Evolutionary conservation across 2,329 filamentous ascomycete genomes (phyloP).

Genomic region (Lachnellula arida): DNA sequence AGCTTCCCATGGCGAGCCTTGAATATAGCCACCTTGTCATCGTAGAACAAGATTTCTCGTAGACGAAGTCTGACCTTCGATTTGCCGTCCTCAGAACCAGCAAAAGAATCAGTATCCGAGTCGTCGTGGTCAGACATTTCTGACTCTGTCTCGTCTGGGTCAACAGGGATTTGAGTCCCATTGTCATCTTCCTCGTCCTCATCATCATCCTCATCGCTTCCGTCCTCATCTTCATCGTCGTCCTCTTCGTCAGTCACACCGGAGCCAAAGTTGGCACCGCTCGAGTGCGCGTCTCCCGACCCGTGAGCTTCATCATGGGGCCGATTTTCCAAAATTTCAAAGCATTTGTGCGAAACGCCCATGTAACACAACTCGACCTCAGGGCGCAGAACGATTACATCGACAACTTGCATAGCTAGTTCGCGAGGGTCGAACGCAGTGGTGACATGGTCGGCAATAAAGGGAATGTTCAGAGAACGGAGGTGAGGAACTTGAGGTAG

Average conservation of each 20-base stretch:
- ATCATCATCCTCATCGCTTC: constrained; percentile 43
- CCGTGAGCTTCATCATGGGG: constrained; percentile 39
- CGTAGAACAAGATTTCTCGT: constrained; percentile 77
- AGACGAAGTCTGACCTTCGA: constrained; percentile 52
- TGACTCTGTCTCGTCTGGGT: constrained; percentile 34
- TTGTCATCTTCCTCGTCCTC: constrained; percentile 38
- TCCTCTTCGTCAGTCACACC: constrained; percentile 41
- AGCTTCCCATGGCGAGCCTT: constrained; percentile 51
- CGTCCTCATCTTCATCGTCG: constrained; percentile 43
- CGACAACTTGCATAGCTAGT: constrained; percentile 69
- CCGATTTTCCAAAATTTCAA: constrained; percentile 68
- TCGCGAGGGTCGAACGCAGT: constrained; percentile 58
- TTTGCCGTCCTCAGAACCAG: constrained; percentile 41
- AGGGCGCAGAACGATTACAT: constrained; percentile 71
- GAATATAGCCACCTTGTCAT: constrained; percentile 78
- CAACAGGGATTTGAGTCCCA: constrained; percentile 30
- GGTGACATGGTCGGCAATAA: constrained; percentile 58
- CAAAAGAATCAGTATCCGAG: constrained; percentile 46
- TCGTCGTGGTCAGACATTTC: constrained; percentile 40
- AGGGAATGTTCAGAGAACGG: constrained; percentile 65
- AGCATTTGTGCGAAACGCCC: constrained; percentile 72
- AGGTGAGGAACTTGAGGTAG: constrained; percentile 67
- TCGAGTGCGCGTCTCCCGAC: constrained; percentile 23
- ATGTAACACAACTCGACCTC: constrained; percentile 76
- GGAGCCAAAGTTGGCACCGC: constrained; percentile 33